These are phyloP conservation scores for Chlorella sp. DNA, from an alignment of 139 green algal species.

Conservation along the genomic window DNA sequence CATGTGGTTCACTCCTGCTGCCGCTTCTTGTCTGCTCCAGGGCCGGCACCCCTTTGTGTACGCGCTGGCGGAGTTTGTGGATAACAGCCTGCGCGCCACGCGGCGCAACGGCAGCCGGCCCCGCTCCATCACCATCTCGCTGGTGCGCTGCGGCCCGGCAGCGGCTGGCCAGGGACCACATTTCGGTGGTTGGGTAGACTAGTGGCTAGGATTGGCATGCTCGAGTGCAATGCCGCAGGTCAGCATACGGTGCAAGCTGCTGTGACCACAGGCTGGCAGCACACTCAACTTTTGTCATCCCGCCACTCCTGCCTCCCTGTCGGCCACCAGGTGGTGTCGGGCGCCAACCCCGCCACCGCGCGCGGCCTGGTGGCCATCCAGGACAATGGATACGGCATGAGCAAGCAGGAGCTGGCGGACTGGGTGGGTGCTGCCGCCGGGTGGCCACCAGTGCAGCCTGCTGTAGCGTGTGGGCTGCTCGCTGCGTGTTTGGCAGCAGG, in stretches of 20 bases:
- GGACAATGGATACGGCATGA: conserved; percentile 84
- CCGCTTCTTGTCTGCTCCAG: conserved; percentile 3
- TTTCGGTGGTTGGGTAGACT: no score
- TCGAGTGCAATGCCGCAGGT: no score
- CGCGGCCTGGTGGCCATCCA: conserved; percentile 64
- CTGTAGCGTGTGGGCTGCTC: neutral
- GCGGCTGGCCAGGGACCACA: no score
- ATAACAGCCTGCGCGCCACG: conserved; percentile 80
- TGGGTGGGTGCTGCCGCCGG: conserved; percentile 47
- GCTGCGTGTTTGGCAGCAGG: no score
- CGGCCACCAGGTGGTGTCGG: conserved; percentile 18
- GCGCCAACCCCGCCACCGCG: conserved; percentile 25
- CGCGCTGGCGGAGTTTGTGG: conserved; percentile 82
- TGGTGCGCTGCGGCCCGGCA: conserved; percentile 20
- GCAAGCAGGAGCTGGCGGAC: conserved; percentile 67
- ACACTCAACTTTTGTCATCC: no score
- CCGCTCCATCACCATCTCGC: conserved; percentile 59
- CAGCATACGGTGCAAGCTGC: no score
- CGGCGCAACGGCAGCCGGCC: conserved; percentile 17
- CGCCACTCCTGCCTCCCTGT: no score
- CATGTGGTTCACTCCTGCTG: neutral
- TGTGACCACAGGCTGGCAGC: no score
- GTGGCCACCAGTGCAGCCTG: neutral
- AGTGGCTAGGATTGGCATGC: no score
- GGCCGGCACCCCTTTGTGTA: conserved; percentile 81